These are phyloP conservation scores for Bauhinia variegata DNA, from an alignment of 306 rosid species.

Conservation along the genomic window DNA sequence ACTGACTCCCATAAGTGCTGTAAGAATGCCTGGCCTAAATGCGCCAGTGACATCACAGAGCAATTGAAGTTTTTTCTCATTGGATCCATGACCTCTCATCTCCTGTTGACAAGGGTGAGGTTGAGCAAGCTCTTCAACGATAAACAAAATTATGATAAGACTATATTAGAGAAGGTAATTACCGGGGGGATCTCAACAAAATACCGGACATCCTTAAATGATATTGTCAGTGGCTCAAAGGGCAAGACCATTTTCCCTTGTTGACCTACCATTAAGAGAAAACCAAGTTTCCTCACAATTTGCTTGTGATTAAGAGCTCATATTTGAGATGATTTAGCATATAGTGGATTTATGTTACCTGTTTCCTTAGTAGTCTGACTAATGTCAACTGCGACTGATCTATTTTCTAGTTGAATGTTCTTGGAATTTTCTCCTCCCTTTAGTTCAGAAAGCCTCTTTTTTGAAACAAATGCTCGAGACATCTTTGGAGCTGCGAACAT, in stretches of 20 bases:
- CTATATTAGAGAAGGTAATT: slow-evolving; percentile 24
- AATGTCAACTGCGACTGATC: slow-evolving; percentile 47
- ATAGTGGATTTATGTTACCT: slow-evolving; percentile 40
- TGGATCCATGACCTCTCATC: slow-evolving; percentile 67
- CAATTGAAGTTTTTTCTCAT: slow-evolving; percentile 66
- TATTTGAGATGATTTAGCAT: slow-evolving; percentile 24
- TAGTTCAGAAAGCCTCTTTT: slow-evolving; percentile 46
- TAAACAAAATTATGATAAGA: slow-evolving; percentile 31
- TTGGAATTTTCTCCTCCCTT: slow-evolving; percentile 34
- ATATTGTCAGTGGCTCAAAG: slow-evolving; percentile 52
- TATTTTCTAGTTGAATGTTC: slow-evolving; percentile 40
- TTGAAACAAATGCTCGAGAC: slow-evolving; percentile 58
- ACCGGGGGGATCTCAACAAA: slow-evolving; percentile 63
- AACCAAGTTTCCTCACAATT: slow-evolving; percentile 16
- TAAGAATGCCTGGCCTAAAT: slow-evolving; percentile 77
- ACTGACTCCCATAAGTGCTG: slow-evolving; percentile 85
- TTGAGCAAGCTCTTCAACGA: slow-evolving; percentile 28
- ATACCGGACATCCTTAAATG: slow-evolving; percentile 64
- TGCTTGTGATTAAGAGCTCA: slow-evolving; percentile 27
- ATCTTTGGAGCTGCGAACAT: slow-evolving; percentile 56
- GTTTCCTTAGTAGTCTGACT: slow-evolving; percentile 40
- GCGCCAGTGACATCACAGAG: slow-evolving; percentile 77
- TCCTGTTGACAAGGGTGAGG: slow-evolving; percentile 53
- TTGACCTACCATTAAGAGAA: slow-evolving; percentile 38
- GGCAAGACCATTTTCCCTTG: slow-evolving; percentile 61